These are phyloP conservation scores for Cutaneotrichosporon sp. DNA, from an alignment of 1,284 basidiomycete species.

Conservation along the genomic window DNA sequence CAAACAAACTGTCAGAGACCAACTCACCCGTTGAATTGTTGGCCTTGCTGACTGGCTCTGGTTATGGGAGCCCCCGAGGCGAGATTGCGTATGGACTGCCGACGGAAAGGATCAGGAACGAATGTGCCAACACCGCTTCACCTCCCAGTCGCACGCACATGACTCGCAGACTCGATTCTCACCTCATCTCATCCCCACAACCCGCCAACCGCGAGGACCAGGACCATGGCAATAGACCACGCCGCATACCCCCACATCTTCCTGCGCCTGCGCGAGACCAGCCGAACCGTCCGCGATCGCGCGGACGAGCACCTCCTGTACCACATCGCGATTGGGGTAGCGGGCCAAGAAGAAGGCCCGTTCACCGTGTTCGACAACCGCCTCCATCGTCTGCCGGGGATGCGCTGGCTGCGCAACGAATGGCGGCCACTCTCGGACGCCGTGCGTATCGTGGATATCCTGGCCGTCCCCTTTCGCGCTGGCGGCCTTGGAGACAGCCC, in stretches of 20 bases:
- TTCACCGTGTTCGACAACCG: background rate
- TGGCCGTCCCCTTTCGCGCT: background rate
- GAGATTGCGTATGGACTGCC: too few species aligned
- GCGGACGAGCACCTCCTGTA: background rate
- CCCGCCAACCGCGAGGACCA: too few species aligned
- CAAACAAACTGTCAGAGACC: too few species aligned
- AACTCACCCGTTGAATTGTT: too few species aligned
- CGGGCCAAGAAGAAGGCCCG: too few species aligned
- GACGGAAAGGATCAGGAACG: too few species aligned
- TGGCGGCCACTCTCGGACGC: background rate
- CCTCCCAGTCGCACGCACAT: too few species aligned
- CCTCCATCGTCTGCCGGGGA: background rate
- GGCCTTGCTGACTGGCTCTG: too few species aligned
- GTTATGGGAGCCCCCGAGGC: too few species aligned
- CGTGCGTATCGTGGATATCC: background rate
- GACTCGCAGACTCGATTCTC: too few species aligned
- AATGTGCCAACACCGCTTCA: too few species aligned
- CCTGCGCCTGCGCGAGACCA: constrained; percentile 7
- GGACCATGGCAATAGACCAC: background rate
- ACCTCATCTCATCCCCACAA: too few species aligned
- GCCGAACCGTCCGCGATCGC: background rate
- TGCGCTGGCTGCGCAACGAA: background rate
- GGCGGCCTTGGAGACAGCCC: background rate
- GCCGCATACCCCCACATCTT: constrained; percentile 3
- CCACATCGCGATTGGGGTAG: background rate